Evolutionary conservation across 345 rosid species (phyloP), one percentile per base, ranked within the genome.

Genomic region (Syzygium oleosum): DNA sequence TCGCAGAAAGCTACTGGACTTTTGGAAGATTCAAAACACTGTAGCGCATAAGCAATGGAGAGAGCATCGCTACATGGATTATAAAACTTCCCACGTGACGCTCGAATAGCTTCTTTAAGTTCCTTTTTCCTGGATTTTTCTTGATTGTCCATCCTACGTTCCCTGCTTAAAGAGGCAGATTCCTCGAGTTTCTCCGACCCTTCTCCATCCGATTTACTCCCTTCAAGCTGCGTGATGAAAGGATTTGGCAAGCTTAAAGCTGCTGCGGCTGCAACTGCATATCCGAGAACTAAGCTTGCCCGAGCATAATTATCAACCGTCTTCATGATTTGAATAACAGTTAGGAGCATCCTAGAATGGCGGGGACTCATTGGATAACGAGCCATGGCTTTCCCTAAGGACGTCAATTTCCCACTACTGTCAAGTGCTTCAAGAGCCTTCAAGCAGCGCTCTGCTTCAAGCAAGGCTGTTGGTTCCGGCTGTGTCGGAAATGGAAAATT

Each of bases 401-500:
- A 61, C 27, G 97, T 97, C 92, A 97, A 87, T 88, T 90, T 90
- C 88, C 95, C 97, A 21, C 85, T 88, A 90, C 86, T 55, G 88
- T 95, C 95, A 17, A 97, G 96, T 73, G 99, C 98, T 92, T 93
- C 96, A 86, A 97, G 93, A 85, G 92, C 93, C 92, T 91, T 94
- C 91, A 97, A 89, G 88, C 99, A 95, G 51, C 89, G 85, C 87
- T 93, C 98, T 21, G 99, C 98, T 91, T 94, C 94, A 88, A 84
- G 88, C 91, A 97, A 88, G 84, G 99, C 93, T 78, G 91, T 86
- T 63, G 92, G 85, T 79, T 92, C 92, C 2, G 99, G 99, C 73
- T 98, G 94, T 87, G 99, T 97, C 49, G 99, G 99, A 90, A 97
- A 97, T 49, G 99, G 99, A 89, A 96, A 97, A 91, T 95, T 94